Percentiles rank a stretch among this genome's conserved stretches.
Conservation (phyloP, 2,329 filamentous ascomycete species). For the Bipolaris gigantea region DNA sequence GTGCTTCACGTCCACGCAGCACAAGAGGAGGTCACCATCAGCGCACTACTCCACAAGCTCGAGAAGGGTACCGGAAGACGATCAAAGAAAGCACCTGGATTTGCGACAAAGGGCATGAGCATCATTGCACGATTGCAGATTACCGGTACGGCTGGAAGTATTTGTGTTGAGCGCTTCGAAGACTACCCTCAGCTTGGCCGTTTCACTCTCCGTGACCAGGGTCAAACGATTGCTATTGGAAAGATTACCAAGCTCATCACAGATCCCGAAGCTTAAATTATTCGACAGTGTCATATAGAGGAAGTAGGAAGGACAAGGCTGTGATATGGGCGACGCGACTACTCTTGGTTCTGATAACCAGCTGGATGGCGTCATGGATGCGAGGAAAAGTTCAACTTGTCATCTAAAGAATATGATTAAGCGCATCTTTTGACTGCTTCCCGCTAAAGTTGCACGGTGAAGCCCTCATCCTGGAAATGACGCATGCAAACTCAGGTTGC, state of each 20-base stretch:
- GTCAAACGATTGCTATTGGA: constrained; percentile 98
- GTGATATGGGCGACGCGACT: not conserved
- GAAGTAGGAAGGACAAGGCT: not conserved
- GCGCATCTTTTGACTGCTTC: not conserved
- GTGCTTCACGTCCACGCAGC: constrained; percentile 96
- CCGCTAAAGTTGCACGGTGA: not conserved
- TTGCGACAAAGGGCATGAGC: constrained; percentile 77
- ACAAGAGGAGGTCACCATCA: constrained; percentile 95
- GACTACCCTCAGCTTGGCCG: constrained; percentile 76
- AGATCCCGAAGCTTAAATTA: constrained; percentile 26
- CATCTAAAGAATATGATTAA: constrained; percentile 11
- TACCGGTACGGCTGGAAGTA: constrained; percentile 78
- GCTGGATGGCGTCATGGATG: constrained; percentile 2
- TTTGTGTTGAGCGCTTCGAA: constrained; percentile 93
- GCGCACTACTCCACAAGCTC: constrained; percentile 83
- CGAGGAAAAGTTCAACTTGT: constrained; percentile 2
- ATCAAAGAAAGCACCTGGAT: constrained; percentile 90
- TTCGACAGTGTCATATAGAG: constrained; percentile 7
- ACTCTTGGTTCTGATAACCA: not conserved
- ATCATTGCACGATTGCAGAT: constrained; percentile 93
- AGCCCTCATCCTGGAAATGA: not conserved
- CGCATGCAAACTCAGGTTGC: not conserved
- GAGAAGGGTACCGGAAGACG: constrained; percentile 93
- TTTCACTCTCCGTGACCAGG: constrained; percentile 57
- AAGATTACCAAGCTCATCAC: constrained; percentile 91